These are phyloP conservation scores for Camillea tinctor DNA, from an alignment of 2,329 filamentous ascomycete genomes.

Conservation along the genomic window DNA sequence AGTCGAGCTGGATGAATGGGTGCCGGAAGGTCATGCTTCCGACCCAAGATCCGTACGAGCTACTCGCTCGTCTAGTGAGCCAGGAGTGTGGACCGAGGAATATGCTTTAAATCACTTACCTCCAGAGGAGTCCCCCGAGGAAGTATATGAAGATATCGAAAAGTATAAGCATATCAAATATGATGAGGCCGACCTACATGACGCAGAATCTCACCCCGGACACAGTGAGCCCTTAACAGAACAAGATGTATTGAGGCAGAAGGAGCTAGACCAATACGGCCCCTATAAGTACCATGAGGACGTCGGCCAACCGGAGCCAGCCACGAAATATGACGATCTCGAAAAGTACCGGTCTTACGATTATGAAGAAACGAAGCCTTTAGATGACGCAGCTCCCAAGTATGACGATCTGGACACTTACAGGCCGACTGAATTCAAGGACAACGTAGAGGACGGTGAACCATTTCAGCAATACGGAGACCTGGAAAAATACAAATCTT, in stretches of 20 bases:
- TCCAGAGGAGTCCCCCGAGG: conserved; percentile 24
- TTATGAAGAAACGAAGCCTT: conserved; percentile 31
- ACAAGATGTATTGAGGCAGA: too few relatives aligned
- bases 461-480: conserved; percentile 39
- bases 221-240: conserved; percentile 34
- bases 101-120: conserved; percentile 34
- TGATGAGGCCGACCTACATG: conserved; percentile 23
- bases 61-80: conserved; percentile 4
- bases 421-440: conserved; percentile 23
- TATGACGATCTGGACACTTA: conserved; percentile 46
- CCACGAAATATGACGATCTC: conserved; percentile 37
- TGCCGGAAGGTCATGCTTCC: conserved; percentile 13
- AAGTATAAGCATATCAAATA: conserved; percentile 33
- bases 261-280: conserved; percentile 31
- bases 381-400: conserved; percentile 30
- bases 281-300: conserved; percentile 38
- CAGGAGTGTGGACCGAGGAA: conserved; percentile 28
- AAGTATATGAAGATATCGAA: conserved; percentile 36
- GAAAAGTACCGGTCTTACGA: conserved; percentile 33
- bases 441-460: conserved; percentile 18
- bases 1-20: conserved; percentile 30
- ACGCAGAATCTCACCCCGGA: conserved; percentile 18
- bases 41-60: neutral
- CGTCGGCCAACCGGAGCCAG: conserved; percentile 24
- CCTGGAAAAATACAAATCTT: conserved; percentile 39